Evolutionary conservation across 2,329 filamentous ascomycete genomes (phyloP).

Genomic region (Colletotrichum sp.): DNA sequence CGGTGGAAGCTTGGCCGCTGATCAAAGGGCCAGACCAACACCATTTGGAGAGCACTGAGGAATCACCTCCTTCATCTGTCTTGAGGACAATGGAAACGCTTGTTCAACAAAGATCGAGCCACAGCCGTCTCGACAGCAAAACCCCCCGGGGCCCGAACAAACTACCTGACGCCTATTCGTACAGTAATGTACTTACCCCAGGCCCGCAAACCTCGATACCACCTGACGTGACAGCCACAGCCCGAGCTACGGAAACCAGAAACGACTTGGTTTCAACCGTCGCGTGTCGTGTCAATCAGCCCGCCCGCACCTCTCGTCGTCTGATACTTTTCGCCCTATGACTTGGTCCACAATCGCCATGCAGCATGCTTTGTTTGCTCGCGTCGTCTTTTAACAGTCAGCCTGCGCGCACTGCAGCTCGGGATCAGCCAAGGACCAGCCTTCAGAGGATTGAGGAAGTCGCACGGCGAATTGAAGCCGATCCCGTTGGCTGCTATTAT

Average conservation of each 20-base stretch:
- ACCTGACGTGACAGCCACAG: constrained; percentile 2
- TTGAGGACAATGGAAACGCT: background rate
- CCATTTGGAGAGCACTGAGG: background rate
- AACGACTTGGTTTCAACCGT: background rate
- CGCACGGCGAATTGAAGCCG: background rate
- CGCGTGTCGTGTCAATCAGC: background rate
- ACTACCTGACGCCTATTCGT: background rate
- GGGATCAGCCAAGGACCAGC: background rate
- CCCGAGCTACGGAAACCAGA: background rate
- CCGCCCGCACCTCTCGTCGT: background rate
- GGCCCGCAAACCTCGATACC: background rate
- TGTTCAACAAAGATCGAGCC: background rate
- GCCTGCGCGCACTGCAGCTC: too few relatives aligned
- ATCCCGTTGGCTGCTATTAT: background rate
- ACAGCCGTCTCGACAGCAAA: background rate
- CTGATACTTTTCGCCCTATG: background rate
- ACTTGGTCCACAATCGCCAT: background rate
- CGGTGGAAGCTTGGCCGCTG: background rate
- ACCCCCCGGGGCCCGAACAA: background rate
- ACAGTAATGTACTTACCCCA: background rate
- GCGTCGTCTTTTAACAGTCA: background rate
- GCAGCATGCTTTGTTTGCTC: background rate
- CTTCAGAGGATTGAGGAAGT: background rate
- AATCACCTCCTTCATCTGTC: background rate
- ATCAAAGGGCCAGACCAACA: constrained; percentile 9